Percentiles rank a stretch among this genome's conserved stretches.
Evolutionary conservation across 1,139 yeast species (phyloP).

Genomic region (Taiozyma sp.): DNA sequence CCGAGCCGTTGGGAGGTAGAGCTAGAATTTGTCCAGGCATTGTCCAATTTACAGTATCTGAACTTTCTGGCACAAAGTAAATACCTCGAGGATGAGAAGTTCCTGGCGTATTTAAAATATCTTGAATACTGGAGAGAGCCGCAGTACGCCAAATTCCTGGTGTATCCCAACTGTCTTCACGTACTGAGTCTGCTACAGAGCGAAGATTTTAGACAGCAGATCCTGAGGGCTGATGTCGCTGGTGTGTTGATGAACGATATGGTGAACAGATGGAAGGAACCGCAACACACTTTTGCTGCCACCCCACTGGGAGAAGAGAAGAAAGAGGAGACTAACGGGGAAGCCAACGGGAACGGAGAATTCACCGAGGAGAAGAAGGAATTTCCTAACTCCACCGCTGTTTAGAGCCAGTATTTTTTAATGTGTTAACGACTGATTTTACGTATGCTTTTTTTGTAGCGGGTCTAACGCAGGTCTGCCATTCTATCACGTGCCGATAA

Average conservation of each 20-base stretch:
- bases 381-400: not conserved
- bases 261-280: conserved; percentile 66
- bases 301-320: conserved; percentile 14
- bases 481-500: not conserved
- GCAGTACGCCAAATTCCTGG: conserved; percentile 59
- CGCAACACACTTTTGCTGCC: conserved; percentile 22
- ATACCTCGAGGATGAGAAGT: conserved; percentile 48
- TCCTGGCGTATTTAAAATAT: conserved; percentile 57
- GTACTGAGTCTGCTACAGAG: conserved; percentile 51
- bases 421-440: not conserved
- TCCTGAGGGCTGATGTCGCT: conserved; percentile 53
- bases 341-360: not conserved
- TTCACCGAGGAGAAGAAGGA: not conserved
- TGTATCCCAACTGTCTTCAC: conserved; percentile 70
- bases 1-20: conserved; percentile 47
- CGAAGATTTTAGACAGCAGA: conserved; percentile 51
- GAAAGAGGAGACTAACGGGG: not conserved
- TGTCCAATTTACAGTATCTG: conserved; percentile 66
- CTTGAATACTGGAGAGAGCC: conserved; percentile 68
- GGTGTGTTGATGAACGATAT: conserved; percentile 67
- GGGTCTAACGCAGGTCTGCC: not conserved
- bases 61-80: conserved; percentile 62
- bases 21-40: conserved; percentile 59
- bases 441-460: no score
- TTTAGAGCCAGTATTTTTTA: no score